A percentile compares a stretch with the other conserved stretches of the same genome.
Conservation (phyloP, 2,329 filamentous ascomycete genomes). For the Daldinia eschscholtzii region DNA sequence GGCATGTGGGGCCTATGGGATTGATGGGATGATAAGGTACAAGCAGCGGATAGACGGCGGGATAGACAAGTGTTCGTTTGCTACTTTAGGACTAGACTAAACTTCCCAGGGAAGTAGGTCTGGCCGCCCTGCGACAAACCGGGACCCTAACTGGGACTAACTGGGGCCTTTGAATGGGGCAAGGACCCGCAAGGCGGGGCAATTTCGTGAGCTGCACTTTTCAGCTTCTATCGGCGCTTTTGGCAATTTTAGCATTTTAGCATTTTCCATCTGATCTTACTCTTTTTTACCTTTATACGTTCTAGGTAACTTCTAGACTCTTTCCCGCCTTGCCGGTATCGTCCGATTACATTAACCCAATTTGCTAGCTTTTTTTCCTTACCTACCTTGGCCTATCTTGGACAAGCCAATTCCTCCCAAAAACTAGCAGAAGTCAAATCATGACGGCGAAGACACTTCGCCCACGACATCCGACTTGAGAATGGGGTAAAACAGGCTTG, state of each 20-base stretch:
- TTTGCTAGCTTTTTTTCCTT: slow-evolving; percentile 9
- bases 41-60: slow-evolving; percentile 10
- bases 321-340: slow-evolving; percentile 36
- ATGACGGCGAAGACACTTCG: slow-evolving; percentile 41
- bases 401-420: slow-evolving; percentile 12
- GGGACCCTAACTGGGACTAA: neutral
- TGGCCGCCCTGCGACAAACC: slow-evolving; percentile 34
- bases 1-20: slow-evolving; percentile 29
- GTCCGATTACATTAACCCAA: slow-evolving; percentile 39
- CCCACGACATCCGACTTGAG: slow-evolving; percentile 46
- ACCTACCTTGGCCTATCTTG: slow-evolving; percentile 3
- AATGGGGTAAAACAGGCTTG: slow-evolving; percentile 46
- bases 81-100: slow-evolving; percentile 32
- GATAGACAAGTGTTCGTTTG: slow-evolving; percentile 36
- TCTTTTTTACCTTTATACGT: slow-evolving; percentile 31
- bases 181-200: slow-evolving; percentile 35
- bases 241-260: slow-evolving; percentile 25
- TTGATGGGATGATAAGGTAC: slow-evolving; percentile 7
- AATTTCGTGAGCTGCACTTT: slow-evolving; percentile 36
- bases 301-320: slow-evolving; percentile 35
- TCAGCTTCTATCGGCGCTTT: slow-evolving; percentile 42
- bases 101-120: slow-evolving; percentile 29
- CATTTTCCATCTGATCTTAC: slow-evolving; percentile 21
- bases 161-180: neutral
- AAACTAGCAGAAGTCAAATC: slow-evolving; percentile 24